These are phyloP conservation scores for Globisporangium alternatum DNA, from an alignment of 352 stramenopile genomes.

Conservation along the genomic window DNA sequence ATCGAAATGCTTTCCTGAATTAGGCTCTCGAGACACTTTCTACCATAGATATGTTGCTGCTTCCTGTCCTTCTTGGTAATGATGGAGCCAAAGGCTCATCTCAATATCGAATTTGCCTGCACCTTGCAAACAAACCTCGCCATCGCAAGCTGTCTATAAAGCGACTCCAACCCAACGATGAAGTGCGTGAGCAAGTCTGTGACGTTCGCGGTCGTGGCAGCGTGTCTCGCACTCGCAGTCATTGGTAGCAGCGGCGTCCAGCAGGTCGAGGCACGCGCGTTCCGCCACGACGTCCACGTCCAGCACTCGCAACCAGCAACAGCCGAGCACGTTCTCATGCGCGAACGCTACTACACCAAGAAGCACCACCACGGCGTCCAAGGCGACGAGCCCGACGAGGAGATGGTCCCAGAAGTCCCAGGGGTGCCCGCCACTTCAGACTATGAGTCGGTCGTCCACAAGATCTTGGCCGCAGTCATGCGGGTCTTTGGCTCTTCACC, in stretches of 20 bases:
- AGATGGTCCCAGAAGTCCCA: neutral
- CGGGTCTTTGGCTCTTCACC: neutral
- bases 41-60: too few species aligned
- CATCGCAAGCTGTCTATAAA: too few species aligned
- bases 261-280: neutral
- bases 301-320: neutral
- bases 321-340: neutral
- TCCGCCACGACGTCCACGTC: neutral
- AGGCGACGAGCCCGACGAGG: neutral
- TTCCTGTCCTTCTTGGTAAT: neutral
- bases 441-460: neutral
- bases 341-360: constrained; percentile 8
- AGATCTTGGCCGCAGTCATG: neutral
- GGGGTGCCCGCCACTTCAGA: neutral
- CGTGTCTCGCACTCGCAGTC: neutral
- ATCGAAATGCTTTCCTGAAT: too few species aligned
- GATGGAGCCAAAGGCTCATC: neutral
- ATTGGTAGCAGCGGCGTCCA: neutral
- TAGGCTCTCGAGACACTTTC: too few species aligned
- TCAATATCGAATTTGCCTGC: neutral
- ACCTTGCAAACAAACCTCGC: neutral
- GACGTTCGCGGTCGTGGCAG: neutral
- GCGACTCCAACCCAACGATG: neutral
- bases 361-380: constrained; percentile 6
- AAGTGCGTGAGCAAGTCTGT: neutral